Evolutionary conservation across 176 grass and related monocot species (phyloP).

Genomic region (Alloteropsis semialata): DNA sequence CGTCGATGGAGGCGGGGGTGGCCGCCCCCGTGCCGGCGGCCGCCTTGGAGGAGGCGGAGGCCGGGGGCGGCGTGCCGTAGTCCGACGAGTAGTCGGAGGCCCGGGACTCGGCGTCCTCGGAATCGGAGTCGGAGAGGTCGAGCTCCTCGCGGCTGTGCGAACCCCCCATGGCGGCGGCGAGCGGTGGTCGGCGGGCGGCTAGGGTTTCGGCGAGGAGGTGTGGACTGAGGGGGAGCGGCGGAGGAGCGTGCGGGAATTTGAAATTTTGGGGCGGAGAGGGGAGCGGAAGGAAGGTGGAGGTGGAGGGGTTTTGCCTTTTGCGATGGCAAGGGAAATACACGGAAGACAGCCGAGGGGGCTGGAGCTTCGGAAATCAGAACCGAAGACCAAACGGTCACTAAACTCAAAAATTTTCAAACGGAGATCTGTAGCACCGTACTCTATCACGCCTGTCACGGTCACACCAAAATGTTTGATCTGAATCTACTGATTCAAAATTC

Average conservation of each 20-base stretch:
- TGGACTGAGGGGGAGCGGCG: neutral
- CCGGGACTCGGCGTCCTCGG: conserved; percentile 42
- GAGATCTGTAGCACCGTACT: neutral
- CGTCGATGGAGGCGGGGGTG: conserved; percentile 60
- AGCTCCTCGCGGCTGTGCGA: conserved; percentile 83
- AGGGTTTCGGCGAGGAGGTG: conserved; percentile 45
- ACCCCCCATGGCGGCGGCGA: conserved; percentile 61
- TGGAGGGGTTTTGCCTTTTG: neutral
- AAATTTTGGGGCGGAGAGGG: conserved; percentile 57
- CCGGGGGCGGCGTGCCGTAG: conserved; percentile 51
- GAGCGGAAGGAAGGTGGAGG: neutral
- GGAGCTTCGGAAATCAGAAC: neutral
- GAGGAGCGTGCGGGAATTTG: conserved; percentile 49
- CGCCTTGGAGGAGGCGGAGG: conserved; percentile 21
- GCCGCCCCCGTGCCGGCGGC: neutral
- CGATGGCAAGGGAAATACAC: too few species aligned
- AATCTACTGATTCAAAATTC: too few species aligned
- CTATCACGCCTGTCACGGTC: too few species aligned
- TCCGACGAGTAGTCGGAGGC: conserved; percentile 45
- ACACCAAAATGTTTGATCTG: too few species aligned
- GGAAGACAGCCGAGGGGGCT: too few species aligned
- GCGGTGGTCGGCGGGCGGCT: neutral
- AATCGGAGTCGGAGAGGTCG: conserved; percentile 70
- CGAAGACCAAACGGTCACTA: neutral
- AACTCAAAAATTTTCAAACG: neutral